Percentiles rank a stretch among this genome's conserved stretches.
These are phyloP conservation scores for Kwoniella dejecticola DNA, from an alignment of 768 basidiomycete species.

Conservation along the genomic window DNA sequence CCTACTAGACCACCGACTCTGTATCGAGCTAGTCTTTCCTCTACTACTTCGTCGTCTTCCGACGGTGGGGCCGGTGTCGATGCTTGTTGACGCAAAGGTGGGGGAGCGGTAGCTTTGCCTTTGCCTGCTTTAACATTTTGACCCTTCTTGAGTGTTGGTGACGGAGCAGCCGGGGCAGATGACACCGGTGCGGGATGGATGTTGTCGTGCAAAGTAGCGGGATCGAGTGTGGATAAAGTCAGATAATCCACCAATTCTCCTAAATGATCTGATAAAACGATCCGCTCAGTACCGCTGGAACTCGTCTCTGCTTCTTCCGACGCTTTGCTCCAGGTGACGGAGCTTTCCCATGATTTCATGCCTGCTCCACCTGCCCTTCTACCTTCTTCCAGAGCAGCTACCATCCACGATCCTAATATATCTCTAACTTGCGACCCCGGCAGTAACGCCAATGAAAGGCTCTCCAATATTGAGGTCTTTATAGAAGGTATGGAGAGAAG, in stretches of 20 bases:
- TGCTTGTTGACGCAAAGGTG: background rate
- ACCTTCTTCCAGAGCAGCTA: constrained; percentile 53
- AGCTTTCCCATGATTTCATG: constrained; percentile 40
- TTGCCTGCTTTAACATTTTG: constrained; percentile 23
- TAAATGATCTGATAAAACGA: constrained; percentile 44
- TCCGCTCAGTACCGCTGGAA: constrained; percentile 16
- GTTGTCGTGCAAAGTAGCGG: constrained; percentile 50
- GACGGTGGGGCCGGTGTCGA: constrained; percentile 4
- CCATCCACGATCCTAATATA: constrained; percentile 54
- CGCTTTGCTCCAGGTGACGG: constrained; percentile 16
- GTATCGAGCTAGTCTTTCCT: constrained; percentile 33
- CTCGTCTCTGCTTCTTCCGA: constrained; percentile 7
- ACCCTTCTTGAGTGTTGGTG: constrained; percentile 14
- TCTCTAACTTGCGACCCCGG: constrained; percentile 53
- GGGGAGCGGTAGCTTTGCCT: constrained; percentile 17
- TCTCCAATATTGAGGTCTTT: constrained; percentile 55
- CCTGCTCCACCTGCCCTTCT: constrained; percentile 43
- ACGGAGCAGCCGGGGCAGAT: constrained; percentile 11
- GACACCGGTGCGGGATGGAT: constrained; percentile 53
- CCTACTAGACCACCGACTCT: constrained; percentile 48
- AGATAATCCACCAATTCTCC: constrained; percentile 48
- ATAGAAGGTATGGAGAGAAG: constrained; percentile 64
- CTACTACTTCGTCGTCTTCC: constrained; percentile 30
- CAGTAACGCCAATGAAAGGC: constrained; percentile 44
- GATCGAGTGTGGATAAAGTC: constrained; percentile 48